A percentile compares a stretch with the other conserved stretches of the same genome.
Conservation (phyloP, 176 grass and related monocot genomes). For the Avena eriantha region DNA sequence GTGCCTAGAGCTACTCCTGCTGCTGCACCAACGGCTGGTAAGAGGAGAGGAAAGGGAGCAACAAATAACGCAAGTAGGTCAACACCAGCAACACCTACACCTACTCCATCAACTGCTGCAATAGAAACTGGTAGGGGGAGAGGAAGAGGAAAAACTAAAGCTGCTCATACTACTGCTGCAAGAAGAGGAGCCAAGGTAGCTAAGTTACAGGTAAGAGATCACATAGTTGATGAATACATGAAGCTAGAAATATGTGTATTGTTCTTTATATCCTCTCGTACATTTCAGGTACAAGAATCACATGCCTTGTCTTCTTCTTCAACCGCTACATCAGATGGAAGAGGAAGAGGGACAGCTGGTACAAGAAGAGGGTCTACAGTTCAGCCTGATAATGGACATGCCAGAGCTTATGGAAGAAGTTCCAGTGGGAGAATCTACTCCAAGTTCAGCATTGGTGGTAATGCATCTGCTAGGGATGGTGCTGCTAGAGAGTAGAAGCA, state of each 20-base stretch:
- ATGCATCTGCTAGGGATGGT: not conserved
- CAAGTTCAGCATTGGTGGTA: not conserved
- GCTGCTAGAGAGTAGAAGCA: not conserved
- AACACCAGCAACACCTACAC: not conserved
- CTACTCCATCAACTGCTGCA: not conserved
- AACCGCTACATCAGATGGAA: not conserved
- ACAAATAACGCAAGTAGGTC: not conserved
- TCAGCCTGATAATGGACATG: not conserved
- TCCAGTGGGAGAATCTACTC: not conserved
- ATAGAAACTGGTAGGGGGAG: not conserved
- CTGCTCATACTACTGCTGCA: not conserved
- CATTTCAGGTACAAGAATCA: not conserved
- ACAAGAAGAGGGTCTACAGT: not conserved
- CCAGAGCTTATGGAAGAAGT: not conserved
- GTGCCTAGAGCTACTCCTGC: too few relatives aligned
- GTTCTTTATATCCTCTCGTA: not conserved
- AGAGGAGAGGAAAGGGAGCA: not conserved
- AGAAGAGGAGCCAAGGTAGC: not conserved
- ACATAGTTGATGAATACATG: not conserved
- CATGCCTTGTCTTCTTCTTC: not conserved
- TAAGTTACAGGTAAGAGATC: not conserved
- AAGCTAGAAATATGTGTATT: not conserved
- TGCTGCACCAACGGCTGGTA: not conserved
- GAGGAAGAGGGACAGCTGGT: not conserved
- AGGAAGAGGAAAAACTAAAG: not conserved